Conservation (phyloP, 306 rosid genomes). For the Fagus crenata region DNA sequence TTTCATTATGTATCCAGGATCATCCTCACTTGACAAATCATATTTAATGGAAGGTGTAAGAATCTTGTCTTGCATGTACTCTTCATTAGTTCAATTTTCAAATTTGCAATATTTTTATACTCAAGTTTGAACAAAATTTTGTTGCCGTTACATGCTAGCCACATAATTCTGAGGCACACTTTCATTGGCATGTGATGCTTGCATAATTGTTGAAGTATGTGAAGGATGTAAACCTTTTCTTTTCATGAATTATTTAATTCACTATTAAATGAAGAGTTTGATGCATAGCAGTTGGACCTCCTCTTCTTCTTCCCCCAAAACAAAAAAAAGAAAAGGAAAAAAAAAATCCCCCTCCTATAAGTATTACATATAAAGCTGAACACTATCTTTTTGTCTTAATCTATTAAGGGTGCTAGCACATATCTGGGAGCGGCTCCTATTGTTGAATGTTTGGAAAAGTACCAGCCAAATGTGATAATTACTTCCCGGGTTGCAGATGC, state of each 20-base stretch:
- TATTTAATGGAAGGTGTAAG: slow-evolving; percentile 67
- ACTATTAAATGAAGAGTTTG: slow-evolving; percentile 17
- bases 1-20: slow-evolving; percentile 41
- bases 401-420: slow-evolving; percentile 78
- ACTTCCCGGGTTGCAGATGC: slow-evolving; percentile 94
- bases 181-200: slow-evolving; percentile 18
- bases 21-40: slow-evolving; percentile 47
- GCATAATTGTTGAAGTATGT: slow-evolving; percentile 19
- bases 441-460: slow-evolving; percentile 83
- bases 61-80: slow-evolving; percentile 33
- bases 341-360: neutral
- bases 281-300: slow-evolving; percentile 4
- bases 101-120: neutral
- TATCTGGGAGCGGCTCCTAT: slow-evolving; percentile 92
- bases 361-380: slow-evolving; percentile 21
- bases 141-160: slow-evolving; percentile 12
- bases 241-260: slow-evolving; percentile 10
- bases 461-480: slow-evolving; percentile 77
- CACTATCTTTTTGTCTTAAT: slow-evolving; percentile 39
- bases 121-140: neutral
- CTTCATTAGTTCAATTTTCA: slow-evolving; percentile 7
- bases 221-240: slow-evolving; percentile 11
- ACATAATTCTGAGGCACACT: slow-evolving; percentile 11
- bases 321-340: too few species aligned
- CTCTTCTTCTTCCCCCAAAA: slow-evolving; percentile 9